phyloP scores from a whole-genome alignment of 2,329 filamentous ascomycete genomes.

The Neonectria ditissima region DNA sequence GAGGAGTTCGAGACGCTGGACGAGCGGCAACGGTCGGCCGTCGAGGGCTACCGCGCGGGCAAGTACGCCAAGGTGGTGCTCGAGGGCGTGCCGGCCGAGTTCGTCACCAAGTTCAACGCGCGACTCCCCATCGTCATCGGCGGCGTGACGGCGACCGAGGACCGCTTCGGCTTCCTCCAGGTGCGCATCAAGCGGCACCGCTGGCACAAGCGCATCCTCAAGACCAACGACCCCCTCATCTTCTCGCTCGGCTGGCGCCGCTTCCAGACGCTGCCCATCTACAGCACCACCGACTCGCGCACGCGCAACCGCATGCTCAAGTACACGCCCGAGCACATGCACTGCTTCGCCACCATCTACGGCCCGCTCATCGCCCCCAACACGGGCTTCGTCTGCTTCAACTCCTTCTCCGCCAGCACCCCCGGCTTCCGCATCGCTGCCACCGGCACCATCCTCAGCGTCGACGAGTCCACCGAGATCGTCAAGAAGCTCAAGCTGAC shows the following conservation, averaged over 20 bases:
- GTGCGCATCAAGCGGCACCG: slow-evolving; percentile 96
- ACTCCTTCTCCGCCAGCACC: slow-evolving; percentile 85
- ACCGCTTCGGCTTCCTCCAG: slow-evolving; percentile 95
- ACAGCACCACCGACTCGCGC: slow-evolving; percentile 93
- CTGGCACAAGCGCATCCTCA: slow-evolving; percentile 99
- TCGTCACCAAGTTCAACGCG: slow-evolving; percentile 84
- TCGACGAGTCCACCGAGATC: slow-evolving; percentile 96
- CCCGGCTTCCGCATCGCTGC: slow-evolving; percentile 95
- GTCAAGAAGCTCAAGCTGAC: slow-evolving; percentile 99
- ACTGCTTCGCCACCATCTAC: slow-evolving; percentile 96
- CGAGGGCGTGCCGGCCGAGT: slow-evolving; percentile 90
- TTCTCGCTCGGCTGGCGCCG: slow-evolving; percentile 96
- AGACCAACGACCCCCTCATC: slow-evolving; percentile 97
- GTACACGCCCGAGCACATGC: slow-evolving; percentile 99
- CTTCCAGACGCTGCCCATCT: slow-evolving; percentile 92
- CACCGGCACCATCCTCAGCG: slow-evolving; percentile 91
- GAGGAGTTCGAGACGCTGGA: slow-evolving; percentile 91
- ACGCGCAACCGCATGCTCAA: slow-evolving; percentile 98
- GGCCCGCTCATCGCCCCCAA: slow-evolving; percentile 95
- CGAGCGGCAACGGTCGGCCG: slow-evolving; percentile 81
- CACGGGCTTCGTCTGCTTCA: slow-evolving; percentile 94
- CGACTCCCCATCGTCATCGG: slow-evolving; percentile 88
- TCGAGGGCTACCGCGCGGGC: slow-evolving; percentile 92
- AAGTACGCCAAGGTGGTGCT: slow-evolving; percentile 94
- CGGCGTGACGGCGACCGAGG: slow-evolving; percentile 92